These are phyloP conservation scores for Chrysoporthe cubensis DNA, from an alignment of 2,329 filamentous ascomycete species.

Conservation along the genomic window DNA sequence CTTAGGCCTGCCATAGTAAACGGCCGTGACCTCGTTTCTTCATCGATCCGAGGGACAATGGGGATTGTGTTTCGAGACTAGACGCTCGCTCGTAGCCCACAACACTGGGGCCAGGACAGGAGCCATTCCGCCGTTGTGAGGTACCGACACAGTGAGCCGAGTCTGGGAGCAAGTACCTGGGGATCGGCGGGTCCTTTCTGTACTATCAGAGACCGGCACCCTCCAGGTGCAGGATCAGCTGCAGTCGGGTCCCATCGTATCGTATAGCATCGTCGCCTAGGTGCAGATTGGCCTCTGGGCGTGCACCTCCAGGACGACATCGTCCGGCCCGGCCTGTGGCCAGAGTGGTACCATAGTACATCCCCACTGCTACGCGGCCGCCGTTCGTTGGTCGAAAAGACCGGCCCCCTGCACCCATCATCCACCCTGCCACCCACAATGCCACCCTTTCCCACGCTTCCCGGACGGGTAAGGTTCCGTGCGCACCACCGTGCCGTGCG, in stretches of 20 bases:
- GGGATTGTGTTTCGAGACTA: conserved; percentile 12
- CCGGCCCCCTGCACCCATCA: background rate
- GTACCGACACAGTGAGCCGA: conserved; percentile 21
- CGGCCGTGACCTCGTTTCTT: conserved; percentile 6
- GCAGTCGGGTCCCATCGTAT: conserved; percentile 11
- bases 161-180: conserved; percentile 9
- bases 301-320: conserved; percentile 6
- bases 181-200: conserved; percentile 9
- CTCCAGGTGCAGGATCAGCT: conserved; percentile 3
- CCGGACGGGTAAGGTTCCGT: conserved; percentile 15
- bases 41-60: conserved; percentile 15
- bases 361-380: conserved; percentile 25
- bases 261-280: conserved; percentile 4
- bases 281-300: background rate
- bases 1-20: background rate
- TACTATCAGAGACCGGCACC: conserved; percentile 1
- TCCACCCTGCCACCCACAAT: background rate
- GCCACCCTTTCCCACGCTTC: conserved; percentile 5
- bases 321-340: conserved; percentile 17
- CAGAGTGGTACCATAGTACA: conserved; percentile 6
- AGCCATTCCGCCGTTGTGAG: background rate
- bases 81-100: conserved; percentile 2
- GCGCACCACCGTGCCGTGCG: conserved; percentile 24
- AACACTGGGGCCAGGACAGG: background rate
- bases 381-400: conserved; percentile 23